A percentile compares a stretch with the other conserved stretches of the same genome.
Evolutionary conservation across 2,329 filamentous ascomycete genomes (phyloP).

Genomic region (Xylariaceae sp.): DNA sequence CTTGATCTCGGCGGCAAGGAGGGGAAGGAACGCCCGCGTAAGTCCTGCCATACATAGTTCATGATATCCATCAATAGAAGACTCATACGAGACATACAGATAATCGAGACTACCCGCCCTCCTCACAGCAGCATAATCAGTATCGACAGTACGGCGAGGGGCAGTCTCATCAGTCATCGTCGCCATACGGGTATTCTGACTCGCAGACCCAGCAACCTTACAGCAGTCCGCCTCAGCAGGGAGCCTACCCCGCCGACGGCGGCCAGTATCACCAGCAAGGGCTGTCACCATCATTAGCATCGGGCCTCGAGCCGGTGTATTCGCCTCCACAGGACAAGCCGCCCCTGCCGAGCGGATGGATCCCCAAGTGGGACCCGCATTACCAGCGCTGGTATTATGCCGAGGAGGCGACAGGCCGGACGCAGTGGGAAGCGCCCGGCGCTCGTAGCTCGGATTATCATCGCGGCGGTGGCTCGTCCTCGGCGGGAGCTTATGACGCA

Average conservation of each 20-base stretch:
- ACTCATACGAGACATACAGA: slow-evolving; percentile 9
- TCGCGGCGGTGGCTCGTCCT: slow-evolving; percentile 20
- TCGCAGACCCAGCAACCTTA: slow-evolving; percentile 6
- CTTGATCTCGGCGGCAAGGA: slow-evolving; percentile 27
- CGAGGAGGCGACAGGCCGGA: slow-evolving; percentile 54
- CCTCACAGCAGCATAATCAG: slow-evolving; percentile 22
- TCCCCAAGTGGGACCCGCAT: slow-evolving; percentile 56
- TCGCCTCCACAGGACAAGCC: slow-evolving; percentile 37
- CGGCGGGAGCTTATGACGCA: slow-evolving; percentile 10
- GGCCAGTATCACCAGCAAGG: slow-evolving; percentile 16
- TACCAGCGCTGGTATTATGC: slow-evolving; percentile 61
- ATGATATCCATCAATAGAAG: background rate
- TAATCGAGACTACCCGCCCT: slow-evolving; percentile 21
- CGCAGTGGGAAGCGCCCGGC: slow-evolving; percentile 58
- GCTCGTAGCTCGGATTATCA: slow-evolving; percentile 8
- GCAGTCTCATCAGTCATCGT: slow-evolving; percentile 7
- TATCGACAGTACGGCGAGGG: slow-evolving; percentile 7
- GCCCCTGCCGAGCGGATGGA: slow-evolving; percentile 56
- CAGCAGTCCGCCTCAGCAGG: slow-evolving; percentile 4
- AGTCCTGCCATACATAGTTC: too few relatives aligned
- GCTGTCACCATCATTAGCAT: too few relatives aligned
- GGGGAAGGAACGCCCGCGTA: slow-evolving; percentile 15
- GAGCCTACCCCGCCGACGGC: slow-evolving; percentile 18
- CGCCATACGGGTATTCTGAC: slow-evolving; percentile 1
- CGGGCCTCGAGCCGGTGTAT: slow-evolving; percentile 31